Base-by-base conservation (phyloP, 2,329 filamentous ascomycete genomes). In the Corynespora cassiicola region DNA sequence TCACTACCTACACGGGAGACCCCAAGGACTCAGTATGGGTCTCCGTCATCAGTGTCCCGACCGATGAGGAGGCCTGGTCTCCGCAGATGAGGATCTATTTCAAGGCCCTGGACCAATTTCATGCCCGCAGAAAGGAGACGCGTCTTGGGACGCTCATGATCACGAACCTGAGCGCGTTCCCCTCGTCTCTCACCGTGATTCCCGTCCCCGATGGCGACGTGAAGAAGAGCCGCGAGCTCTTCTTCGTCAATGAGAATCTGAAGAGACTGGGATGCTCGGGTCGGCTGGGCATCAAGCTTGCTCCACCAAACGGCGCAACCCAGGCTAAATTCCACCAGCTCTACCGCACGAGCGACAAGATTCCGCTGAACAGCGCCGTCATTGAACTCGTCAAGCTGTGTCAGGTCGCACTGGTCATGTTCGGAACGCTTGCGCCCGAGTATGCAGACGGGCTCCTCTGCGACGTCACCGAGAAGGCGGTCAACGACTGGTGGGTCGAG, bases 401-500 rank as follows among this genome's bases (percentile, higher is more conserved):
- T 54, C 94, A 99, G 66, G 82, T 90, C 21, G 90, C 94, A 0
- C 73, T 99, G 42, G 86, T 88, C 60, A 75, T 96, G 44, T 99
- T 96, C 68, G 88, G 86, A 36, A 90, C 91, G 64, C 75, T 97
- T 5, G 85, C 88, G n/a, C 80, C 86, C 19, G 88, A 91, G 50
- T 97, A 95, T 63, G 88, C 89, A 6, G 94, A 99, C 59, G 94
- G 94, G 0, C 72, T 96, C 16, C 79, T 99, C 3, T 99, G 94
- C 65, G 94, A 99, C 70, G 78, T 94, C 27, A 97, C 94, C 0
- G 94, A 99, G 66, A 85, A 80, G 46, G 90, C 91, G 2, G 84
- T 97, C 55, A 86, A 85, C 46, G 88, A 96, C 65, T 99, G 94
- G 94, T 97, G 94, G 94, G 85, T 88, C 1, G 89, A 96, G 58